These are phyloP conservation scores for Mycosphaerella arachidis DNA, from an alignment of 2,329 filamentous ascomycete genomes.

Conservation along the genomic window DNA sequence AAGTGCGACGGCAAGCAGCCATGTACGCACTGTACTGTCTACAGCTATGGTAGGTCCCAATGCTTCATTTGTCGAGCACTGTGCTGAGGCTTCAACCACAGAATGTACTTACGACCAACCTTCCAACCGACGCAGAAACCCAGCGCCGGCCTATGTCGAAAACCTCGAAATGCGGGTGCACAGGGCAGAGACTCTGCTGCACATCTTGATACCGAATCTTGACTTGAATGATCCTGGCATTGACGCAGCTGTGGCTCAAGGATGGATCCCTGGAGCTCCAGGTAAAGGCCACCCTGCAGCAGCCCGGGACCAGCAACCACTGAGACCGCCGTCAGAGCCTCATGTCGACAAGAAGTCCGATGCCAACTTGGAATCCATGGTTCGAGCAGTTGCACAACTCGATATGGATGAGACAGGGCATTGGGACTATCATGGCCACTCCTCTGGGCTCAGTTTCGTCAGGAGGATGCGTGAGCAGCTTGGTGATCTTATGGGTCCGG, in stretches of 20 bases:
- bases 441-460: slow-evolving; percentile 85
- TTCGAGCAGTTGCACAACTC: slow-evolving; percentile 83
- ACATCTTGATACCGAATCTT: slow-evolving; percentile 75
- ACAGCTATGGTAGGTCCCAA: slow-evolving; percentile 77
- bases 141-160: slow-evolving; percentile 88
- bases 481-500: slow-evolving; percentile 66
- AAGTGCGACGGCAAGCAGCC: slow-evolving; percentile 53
- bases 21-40: slow-evolving; percentile 89
- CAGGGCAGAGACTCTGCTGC: slow-evolving; percentile 74
- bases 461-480: slow-evolving; percentile 84
- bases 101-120: slow-evolving; percentile 96
- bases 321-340: slow-evolving; percentile 27
- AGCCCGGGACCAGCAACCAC: slow-evolving; percentile 21
- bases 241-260: slow-evolving; percentile 60
- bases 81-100: slow-evolving; percentile 36
- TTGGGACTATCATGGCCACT: slow-evolving; percentile 93
- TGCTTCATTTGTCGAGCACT: not conserved
- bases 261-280: slow-evolving; percentile 36
- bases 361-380: slow-evolving; percentile 84
- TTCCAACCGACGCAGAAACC: slow-evolving; percentile 84
- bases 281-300: slow-evolving; percentile 26
- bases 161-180: slow-evolving; percentile 78
- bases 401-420: slow-evolving; percentile 87
- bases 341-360: slow-evolving; percentile 51
- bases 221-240: slow-evolving; percentile 81